Evolutionary conservation across 139 green algal genomes (phyloP).

Genomic region (Haematococcus sp.): DNA sequence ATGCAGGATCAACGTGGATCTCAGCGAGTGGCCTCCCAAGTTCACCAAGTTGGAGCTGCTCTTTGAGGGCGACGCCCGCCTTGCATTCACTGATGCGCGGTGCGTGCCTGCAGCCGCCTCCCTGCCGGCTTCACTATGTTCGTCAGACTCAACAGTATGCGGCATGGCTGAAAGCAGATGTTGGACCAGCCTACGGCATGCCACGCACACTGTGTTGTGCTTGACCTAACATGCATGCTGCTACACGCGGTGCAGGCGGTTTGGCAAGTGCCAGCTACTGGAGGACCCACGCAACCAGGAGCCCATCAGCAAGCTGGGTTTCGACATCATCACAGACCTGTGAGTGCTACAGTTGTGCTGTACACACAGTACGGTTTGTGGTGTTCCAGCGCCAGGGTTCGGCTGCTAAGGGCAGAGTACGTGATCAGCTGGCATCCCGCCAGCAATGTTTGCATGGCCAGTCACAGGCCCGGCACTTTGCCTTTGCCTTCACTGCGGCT

Average conservation of each 20-base stretch:
- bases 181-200: not conserved
- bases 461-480: too few species aligned
- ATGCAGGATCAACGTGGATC: slow-evolving; percentile 16
- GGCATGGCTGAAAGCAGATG: not conserved
- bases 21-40: slow-evolving; percentile 49
- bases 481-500: too few species aligned
- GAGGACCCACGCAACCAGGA: slow-evolving; percentile 15
- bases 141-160: not conserved
- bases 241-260: slow-evolving; percentile 10
- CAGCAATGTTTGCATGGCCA: too few species aligned
- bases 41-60: slow-evolving; percentile 67
- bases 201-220: too few species aligned
- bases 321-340: slow-evolving; percentile 35
- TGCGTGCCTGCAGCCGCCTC: not conserved
- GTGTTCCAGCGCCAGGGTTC: too few species aligned
- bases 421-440: too few species aligned
- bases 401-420: too few species aligned
- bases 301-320: slow-evolving; percentile 62
- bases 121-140: not conserved
- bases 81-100: slow-evolving; percentile 75
- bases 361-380: too few species aligned
- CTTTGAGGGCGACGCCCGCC: slow-evolving; percentile 52
- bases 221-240: too few species aligned
- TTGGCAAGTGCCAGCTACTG: slow-evolving; percentile 17
- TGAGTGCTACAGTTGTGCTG: too few species aligned